Evolutionary conservation across 2,329 filamentous ascomycete genomes (phyloP).

Genomic region (Clarireedia paspali): DNA sequence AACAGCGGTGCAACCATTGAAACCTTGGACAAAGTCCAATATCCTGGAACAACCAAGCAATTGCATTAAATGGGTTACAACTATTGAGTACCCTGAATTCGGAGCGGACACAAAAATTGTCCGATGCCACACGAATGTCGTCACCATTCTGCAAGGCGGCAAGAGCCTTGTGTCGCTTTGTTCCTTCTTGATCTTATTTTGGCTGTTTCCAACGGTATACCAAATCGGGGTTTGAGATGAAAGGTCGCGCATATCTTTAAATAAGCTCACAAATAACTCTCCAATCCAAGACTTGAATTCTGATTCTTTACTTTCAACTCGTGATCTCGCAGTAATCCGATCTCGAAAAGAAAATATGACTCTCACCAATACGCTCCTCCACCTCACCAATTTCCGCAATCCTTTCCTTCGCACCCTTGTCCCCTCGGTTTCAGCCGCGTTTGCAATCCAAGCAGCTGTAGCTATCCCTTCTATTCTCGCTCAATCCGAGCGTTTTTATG

Average conservation of each 20-base stretch:
- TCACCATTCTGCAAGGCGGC: not conserved
- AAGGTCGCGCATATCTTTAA: too few species aligned
- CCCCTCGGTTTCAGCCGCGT: constrained; percentile 53
- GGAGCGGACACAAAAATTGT: too few species aligned
- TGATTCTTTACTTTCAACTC: not conserved
- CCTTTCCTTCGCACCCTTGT: constrained; percentile 56
- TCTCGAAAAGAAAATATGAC: constrained; percentile 18
- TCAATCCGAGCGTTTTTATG: constrained; percentile 60
- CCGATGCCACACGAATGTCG: not conserved
- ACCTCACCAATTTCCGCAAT: constrained; percentile 51
- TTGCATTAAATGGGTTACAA: too few species aligned
- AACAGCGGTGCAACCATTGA: too few species aligned
- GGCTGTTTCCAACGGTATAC: too few species aligned
- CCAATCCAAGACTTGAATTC: not conserved
- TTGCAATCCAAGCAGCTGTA: constrained; percentile 53
- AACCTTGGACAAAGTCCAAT: too few species aligned
- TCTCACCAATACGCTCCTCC: constrained; percentile 42
- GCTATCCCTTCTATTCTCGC: constrained; percentile 53
- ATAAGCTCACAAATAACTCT: not conserved
- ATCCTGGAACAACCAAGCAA: too few species aligned
- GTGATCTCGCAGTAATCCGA: not conserved
- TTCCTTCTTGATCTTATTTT: not conserved
- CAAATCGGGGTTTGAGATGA: too few species aligned
- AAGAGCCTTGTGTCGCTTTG: not conserved
- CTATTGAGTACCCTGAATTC: too few species aligned